A percentile compares a stretch with the other conserved stretches of the same genome.
phyloP scores from a whole-genome alignment of 2,329 filamentous ascomycete species.

The Fusarium sp. region DNA sequence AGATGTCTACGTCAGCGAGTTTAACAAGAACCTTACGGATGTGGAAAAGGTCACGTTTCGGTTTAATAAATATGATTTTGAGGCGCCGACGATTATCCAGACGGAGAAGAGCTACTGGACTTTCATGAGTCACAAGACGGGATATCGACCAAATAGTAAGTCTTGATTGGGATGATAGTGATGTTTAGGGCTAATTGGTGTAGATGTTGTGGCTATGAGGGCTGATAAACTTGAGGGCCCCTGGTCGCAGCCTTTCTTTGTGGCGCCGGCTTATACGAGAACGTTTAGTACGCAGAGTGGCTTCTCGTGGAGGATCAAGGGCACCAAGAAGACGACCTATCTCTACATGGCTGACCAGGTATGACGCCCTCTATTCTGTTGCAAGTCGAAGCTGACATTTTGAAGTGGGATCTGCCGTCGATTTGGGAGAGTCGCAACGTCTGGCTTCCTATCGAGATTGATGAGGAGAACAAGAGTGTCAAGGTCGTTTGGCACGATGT shows the following conservation, averaged over 20 bases:
- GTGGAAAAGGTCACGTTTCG: constrained; percentile 63
- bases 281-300: constrained; percentile 64
- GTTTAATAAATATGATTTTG: constrained; percentile 68
- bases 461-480: constrained; percentile 59
- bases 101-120: constrained; percentile 69
- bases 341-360: constrained; percentile 59
- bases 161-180: fast-evolving
- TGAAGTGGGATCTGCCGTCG: constrained; percentile 59
- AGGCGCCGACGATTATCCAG: constrained; percentile 68
- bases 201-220: constrained; percentile 63
- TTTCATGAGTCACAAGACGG: constrained; percentile 71
- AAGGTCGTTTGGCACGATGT: constrained; percentile 62
- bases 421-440: constrained; percentile 66
- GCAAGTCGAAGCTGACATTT: background rate
- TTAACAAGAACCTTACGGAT: constrained; percentile 61
- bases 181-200: background rate
- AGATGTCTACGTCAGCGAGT: constrained; percentile 66
- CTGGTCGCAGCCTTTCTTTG: constrained; percentile 63
- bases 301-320: constrained; percentile 57
- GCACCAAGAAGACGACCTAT: constrained; percentile 57
- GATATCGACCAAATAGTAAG: constrained; percentile 66
- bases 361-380: background rate
- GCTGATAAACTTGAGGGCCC: constrained; percentile 59
- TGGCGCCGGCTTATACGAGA: constrained; percentile 59
- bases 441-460: constrained; percentile 63